Evolutionary conservation across 2,329 filamentous ascomycete genomes (phyloP).

Genomic region (Cladophialophora chaetospira): DNA sequence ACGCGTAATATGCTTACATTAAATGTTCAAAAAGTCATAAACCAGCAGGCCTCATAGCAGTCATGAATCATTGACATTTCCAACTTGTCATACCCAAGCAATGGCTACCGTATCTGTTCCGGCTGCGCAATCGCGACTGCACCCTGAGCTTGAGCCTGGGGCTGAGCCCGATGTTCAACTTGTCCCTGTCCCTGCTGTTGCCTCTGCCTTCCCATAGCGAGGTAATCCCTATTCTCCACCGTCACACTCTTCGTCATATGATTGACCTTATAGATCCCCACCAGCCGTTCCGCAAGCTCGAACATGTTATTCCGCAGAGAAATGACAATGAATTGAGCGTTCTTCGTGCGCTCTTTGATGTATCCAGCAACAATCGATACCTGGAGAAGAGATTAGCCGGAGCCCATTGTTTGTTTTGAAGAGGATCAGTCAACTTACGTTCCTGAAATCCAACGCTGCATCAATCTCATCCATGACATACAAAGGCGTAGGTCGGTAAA

Average conservation of each 20-base stretch:
- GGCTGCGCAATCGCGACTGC: background rate
- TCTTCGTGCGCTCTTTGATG: slow-evolving; percentile 98
- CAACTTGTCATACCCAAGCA: no score
- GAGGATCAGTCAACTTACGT: slow-evolving; percentile 64
- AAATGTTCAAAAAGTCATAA: no score
- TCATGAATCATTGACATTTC: background rate
- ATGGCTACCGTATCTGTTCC: background rate
- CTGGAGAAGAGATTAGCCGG: slow-evolving; percentile 48
- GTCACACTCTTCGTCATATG: slow-evolving; percentile 96
- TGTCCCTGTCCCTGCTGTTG: background rate
- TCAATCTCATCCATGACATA: slow-evolving; percentile 99
- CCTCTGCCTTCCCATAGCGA: slow-evolving; percentile 23
- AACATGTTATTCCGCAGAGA: slow-evolving; percentile 99
- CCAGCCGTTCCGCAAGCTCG: slow-evolving; percentile 89
- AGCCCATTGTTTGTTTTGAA: no score
- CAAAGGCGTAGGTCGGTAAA: slow-evolving; percentile 94
- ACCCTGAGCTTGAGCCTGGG: background rate
- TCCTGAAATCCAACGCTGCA: slow-evolving; percentile 94
- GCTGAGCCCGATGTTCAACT: no score
- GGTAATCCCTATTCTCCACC: slow-evolving; percentile 79
- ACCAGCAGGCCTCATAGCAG: background rate
- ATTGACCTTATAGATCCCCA: slow-evolving; percentile 99
- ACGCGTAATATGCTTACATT: no score
- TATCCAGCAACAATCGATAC: slow-evolving; percentile 98
- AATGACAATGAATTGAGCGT: slow-evolving; percentile 98